These are phyloP conservation scores for Smallanthus sonchifolius DNA, from an alignment of 129 eudicot genomes.

Conservation along the genomic window DNA sequence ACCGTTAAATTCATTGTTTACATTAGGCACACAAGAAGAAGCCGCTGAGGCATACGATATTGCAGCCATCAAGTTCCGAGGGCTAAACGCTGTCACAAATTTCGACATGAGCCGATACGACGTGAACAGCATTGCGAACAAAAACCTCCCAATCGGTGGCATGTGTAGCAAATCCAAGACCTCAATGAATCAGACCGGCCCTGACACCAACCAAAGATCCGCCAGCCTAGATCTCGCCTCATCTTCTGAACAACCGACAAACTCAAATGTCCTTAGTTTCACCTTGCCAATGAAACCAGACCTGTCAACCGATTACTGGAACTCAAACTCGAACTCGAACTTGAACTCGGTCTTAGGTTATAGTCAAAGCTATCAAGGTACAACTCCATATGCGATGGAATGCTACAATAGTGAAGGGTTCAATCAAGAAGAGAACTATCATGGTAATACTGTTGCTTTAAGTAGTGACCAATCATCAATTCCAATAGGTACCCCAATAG, in stretches of 20 bases:
- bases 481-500: slow-evolving; percentile 34
- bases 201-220: neutral
- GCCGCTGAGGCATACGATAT: slow-evolving; percentile 95
- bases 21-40: slow-evolving; percentile 84
- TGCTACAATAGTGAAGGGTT: slow-evolving; percentile 19
- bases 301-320: slow-evolving; percentile 39
- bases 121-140: slow-evolving; percentile 62
- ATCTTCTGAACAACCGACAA: slow-evolving; percentile 20
- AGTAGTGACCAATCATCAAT: slow-evolving; percentile 22
- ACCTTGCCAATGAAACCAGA: slow-evolving; percentile 55
- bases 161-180: slow-evolving; percentile 48
- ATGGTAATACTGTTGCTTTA: slow-evolving; percentile 19
- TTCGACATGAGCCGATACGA: slow-evolving; percentile 93
- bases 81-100: slow-evolving; percentile 79
- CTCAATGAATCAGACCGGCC: slow-evolving; percentile 28
- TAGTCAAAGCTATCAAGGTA: slow-evolving; percentile 32
- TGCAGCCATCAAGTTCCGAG: slow-evolving; percentile 86
- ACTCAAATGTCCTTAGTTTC: slow-evolving; percentile 30
- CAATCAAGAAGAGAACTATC: slow-evolving; percentile 26
- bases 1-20: neutral
- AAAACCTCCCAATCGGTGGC: slow-evolving; percentile 72
- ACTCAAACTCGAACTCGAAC: slow-evolving; percentile 1
- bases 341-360: slow-evolving; percentile 20
- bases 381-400: slow-evolving; percentile 30
- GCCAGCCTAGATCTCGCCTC: slow-evolving; percentile 26